Base-by-base conservation (phyloP, 306 rosid genomes). In the Cercis canadensis region DNA sequence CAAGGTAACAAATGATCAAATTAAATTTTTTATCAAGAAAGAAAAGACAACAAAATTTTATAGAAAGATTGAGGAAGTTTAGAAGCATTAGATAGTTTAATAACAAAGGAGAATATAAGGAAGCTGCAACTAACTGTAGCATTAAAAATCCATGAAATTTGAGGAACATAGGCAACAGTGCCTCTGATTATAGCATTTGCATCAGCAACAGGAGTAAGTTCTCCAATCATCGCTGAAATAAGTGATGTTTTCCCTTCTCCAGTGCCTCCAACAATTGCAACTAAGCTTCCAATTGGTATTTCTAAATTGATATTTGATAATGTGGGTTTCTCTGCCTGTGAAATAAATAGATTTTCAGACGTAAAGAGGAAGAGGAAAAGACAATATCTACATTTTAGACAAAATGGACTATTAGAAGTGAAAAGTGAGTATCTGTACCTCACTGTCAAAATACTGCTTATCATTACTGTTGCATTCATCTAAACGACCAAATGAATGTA, bases 111-210 rank as follows among this genome's bases (percentile, higher is more conserved):
- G 33, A 62, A 37, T 16, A 67, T 31, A 51, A 57, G 45, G 67
- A 78, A 67, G 59, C 24, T 69, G 54, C 16, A 70, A 77, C 96
- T 90, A 75, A 92, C 98, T 9, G 98, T 85, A 56, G 96, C 98
- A 80, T 92, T 92, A 84, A 87, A 87, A 73, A 92, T 92, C 98
- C 98, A 92, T 52, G 98, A 92, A 86, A 92, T 76, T 75, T 92
- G 98, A 63, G 98, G 97, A 73, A 92, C 98, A 75, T 90, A 92
- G 54, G 97, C 97, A 68, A 88, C n/a, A n/a, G n/a, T n/a, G n/a
- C n/a, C n/a, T n/a, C n/a, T n/a, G n/a, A n/a, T n/a, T n/a, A n/a
- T n/a, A n/a, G n/a, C n/a, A n/a, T n/a, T n/a, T n/a, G n/a, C n/a
- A n/a, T n/a, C n/a, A n/a, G n/a, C n/a, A n/a, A n/a, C n/a, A n/a